Base-by-base conservation (phyloP, 1,284 basidiomycete genomes). In the Heimioporus retisporus region DNA sequence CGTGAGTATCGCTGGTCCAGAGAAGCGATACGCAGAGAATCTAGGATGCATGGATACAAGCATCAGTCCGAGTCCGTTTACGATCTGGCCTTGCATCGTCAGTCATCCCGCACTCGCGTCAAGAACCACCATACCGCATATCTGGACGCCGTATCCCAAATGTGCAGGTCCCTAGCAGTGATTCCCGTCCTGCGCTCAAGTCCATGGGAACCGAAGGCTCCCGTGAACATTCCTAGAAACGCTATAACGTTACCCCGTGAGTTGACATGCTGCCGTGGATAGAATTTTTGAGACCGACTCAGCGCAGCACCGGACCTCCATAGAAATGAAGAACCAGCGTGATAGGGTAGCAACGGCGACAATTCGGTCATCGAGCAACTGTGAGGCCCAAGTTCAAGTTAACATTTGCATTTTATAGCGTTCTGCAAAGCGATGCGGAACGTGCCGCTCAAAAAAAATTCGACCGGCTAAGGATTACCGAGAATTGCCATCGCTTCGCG, bases 41-140 rank as follows among this genome's bases (percentile, higher is more conserved):
- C 86, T 84, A 3, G 88, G 92, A 79, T 95, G 93, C 72, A 91
- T 80, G 0, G 93, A 94, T 31, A 95, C 79, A 13, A 90, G 81
- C 68, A 96, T 81, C 51, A 96, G 80, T 1, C 87, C 92, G 21
- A 96, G 83, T 19, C 94, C 95, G 72, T 96, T 95, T 77, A 88
- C 90, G 59, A 95, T 85, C 90, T 93, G 68, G 44, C 15, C 56
- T 10, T 44, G 25, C 46, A 21, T 21, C n/a, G 57, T 79, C 58
- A 80, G 69, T 65, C 44, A 59, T 42, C 15, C 21, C 40, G 51
- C 21, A 53, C 54, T 50, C 43, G 25, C 19, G 19, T 54, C 44
- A 54, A 59, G 21, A 58, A 31, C 28, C 28, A n/a, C 78, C 86
- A 57, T 75, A 93, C 92, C 67, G 87, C 84, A 75, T 93, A 93